These are phyloP conservation scores for Candida easanensis DNA, from an alignment of 805 yeast genomes.

Conservation along the genomic window DNA sequence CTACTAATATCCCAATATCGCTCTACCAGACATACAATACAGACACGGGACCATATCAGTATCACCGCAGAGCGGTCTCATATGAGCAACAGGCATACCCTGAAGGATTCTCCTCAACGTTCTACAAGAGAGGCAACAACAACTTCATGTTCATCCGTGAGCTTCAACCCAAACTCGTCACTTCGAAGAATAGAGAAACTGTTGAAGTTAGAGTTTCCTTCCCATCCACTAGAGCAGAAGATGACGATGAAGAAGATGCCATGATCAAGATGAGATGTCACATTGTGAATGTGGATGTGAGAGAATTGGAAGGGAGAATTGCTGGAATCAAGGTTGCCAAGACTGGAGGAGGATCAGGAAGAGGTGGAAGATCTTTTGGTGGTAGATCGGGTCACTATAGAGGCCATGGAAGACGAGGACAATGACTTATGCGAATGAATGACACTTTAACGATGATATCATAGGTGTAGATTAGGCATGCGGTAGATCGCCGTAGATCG, in stretches of 20 bases:
- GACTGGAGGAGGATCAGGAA: conserved; percentile 2
- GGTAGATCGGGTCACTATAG: conserved; percentile 8
- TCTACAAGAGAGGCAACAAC: conserved; percentile 45
- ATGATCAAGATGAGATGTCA: conserved; percentile 35
- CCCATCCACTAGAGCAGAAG: conserved; percentile 28
- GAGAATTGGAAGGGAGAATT: conserved; percentile 39
- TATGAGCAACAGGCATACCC: conserved; percentile 33
- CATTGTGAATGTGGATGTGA: conserved; percentile 40
- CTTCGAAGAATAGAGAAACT: conserved; percentile 34
- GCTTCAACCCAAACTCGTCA: conserved; percentile 43
- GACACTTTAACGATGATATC: too few relatives aligned
- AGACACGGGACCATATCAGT: conserved; percentile 1
- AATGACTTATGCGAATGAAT: background rate
- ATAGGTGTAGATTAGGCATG: too few relatives aligned
- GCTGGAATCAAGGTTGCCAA: conserved; percentile 27
- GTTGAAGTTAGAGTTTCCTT: conserved; percentile 42
- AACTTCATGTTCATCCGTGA: conserved; percentile 52
- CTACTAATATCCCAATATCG: conserved; percentile 7
- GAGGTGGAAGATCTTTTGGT: conserved; percentile 1
- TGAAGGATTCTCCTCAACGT: conserved; percentile 49
- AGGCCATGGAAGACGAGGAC: conserved; percentile 1
- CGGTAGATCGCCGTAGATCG: too few relatives aligned
- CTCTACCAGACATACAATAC: conserved; percentile 1
- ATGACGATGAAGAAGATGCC: conserved; percentile 23
- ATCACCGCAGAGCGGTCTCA: conserved; percentile 7